Conservation (phyloP, 2,329 filamentous ascomycete genomes). For the Aureobasidium sp. region DNA sequence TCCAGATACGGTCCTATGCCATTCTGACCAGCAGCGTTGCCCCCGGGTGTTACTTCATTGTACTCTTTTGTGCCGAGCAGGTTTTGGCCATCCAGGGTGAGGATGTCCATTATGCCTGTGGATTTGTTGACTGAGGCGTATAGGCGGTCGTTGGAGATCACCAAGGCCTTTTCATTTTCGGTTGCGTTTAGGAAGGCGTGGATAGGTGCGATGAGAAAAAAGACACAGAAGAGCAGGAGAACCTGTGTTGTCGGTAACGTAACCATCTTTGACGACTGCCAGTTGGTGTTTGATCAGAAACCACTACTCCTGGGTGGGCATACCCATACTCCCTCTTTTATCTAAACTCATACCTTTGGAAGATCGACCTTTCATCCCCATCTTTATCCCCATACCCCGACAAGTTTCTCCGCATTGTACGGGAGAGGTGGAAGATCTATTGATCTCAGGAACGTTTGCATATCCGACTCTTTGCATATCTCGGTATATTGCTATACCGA, state of each 20-base stretch:
- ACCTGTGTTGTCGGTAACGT: not conserved
- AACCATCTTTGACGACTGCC: not conserved
- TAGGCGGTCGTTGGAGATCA: constrained; percentile 40
- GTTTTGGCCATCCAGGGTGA: constrained; percentile 45
- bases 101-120: constrained; percentile 35
- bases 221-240: not conserved
- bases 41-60: constrained; percentile 18
- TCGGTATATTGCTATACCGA: not conserved
- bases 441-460: not conserved
- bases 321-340: not conserved
- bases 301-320: too few species aligned
- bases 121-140: constrained; percentile 39
- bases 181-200: constrained; percentile 23
- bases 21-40: constrained; percentile 30
- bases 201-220: not conserved
- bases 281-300: not conserved
- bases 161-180: constrained; percentile 28
- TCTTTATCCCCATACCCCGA: not conserved
- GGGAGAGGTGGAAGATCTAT: not conserved
- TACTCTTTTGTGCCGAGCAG: constrained; percentile 41
- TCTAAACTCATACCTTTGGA: not conserved
- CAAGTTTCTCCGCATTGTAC: not conserved
- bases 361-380: not conserved
- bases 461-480: not conserved
- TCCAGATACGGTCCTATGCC: constrained; percentile 55